phyloP scores from a whole-genome alignment of 202 grass and related monocot species.

The Carex sylvatica region DNA sequence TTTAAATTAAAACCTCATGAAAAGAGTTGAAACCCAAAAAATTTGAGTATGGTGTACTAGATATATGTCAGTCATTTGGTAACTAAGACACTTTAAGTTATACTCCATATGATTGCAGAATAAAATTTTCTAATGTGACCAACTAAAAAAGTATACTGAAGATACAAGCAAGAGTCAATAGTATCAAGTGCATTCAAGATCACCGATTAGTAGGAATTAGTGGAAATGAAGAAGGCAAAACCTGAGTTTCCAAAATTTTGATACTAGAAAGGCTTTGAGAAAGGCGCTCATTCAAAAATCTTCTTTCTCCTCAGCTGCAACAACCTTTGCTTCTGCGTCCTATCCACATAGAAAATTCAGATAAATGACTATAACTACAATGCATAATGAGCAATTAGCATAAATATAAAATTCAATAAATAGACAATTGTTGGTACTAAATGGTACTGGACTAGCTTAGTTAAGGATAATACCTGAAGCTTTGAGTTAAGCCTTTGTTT shows the following conservation, averaged over 20 bases:
- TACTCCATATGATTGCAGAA: too few relatives aligned
- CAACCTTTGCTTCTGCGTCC: conserved; percentile 98
- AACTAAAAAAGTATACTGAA: not conserved
- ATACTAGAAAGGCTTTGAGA: conserved; percentile 81
- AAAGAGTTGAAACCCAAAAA: not conserved
- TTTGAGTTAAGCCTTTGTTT: conserved; percentile 91
- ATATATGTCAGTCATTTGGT: not conserved
- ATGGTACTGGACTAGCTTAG: not conserved
- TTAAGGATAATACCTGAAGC: conserved; percentile 65
- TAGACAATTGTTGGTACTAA: not conserved
- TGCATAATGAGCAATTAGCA: not conserved
- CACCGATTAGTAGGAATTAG: not conserved
- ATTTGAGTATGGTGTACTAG: not conserved
- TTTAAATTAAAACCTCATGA: not conserved
- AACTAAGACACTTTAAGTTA: not conserved
- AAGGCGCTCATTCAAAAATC: conserved; percentile 78
- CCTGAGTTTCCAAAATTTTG: conserved; percentile 95
- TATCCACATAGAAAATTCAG: conserved; percentile 25
- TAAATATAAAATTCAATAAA: not conserved
- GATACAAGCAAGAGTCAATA: not conserved
- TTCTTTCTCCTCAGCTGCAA: conserved; percentile 86
- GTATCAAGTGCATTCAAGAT: not conserved
- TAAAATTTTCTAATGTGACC: too few relatives aligned
- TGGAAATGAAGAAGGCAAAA: conserved; percentile 21
- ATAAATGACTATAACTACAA: conserved; percentile 2